These are phyloP conservation scores for Elongisporangium senticosum DNA, from an alignment of 352 stramenopile species.

Conservation along the genomic window DNA sequence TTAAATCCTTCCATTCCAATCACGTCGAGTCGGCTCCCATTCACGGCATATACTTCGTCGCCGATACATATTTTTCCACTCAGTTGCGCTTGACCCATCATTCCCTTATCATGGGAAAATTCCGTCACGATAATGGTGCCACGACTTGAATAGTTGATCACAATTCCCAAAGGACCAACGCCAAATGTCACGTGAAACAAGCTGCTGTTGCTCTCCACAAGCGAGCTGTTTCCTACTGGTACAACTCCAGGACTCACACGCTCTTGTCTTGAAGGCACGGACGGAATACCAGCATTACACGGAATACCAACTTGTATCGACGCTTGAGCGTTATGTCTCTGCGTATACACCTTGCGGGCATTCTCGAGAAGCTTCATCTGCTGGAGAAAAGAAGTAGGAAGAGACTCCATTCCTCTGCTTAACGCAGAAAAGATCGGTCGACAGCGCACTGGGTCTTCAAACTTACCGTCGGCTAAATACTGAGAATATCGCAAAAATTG, in stretches of 20 bases:
- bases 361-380: conserved; percentile 66
- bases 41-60: conserved; percentile 78
- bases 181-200: conserved; percentile 66
- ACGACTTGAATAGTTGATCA: conserved; percentile 77
- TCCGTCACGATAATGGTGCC: conserved; percentile 76
- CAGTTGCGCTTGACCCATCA: conserved; percentile 66
- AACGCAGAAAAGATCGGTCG: conserved; percentile 39
- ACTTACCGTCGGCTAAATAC: conserved; percentile 52
- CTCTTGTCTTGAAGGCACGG: neutral
- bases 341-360: conserved; percentile 31
- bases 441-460: conserved; percentile 56
- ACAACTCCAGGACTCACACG: neutral
- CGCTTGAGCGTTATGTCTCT: neutral
- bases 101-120: conserved; percentile 64
- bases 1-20: conserved; percentile 86
- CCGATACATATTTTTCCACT: conserved; percentile 67
- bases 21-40: conserved; percentile 47
- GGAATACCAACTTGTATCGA: neutral
- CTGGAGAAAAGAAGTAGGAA: conserved; percentile 69
- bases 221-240: neutral
- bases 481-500: conserved; percentile 60
- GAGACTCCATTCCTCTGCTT: conserved; percentile 39
- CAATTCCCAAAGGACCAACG: conserved; percentile 62
- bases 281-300: neutral
- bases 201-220: conserved; percentile 13